Evolutionary conservation across 257 asterid genomes (phyloP).

Genomic region (Gentiana straminea): DNA sequence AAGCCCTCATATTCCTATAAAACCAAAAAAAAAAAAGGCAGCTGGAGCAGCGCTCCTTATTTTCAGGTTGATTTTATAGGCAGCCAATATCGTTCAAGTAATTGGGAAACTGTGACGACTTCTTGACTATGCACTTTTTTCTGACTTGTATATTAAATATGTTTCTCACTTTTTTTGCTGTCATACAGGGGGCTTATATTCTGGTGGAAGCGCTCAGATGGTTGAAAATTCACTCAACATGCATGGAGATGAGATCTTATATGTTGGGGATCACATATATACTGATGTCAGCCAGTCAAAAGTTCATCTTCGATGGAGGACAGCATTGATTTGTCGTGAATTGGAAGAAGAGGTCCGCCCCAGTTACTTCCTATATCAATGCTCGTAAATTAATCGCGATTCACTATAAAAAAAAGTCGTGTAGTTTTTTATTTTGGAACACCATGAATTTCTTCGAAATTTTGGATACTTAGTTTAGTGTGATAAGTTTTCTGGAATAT

Average conservation of each 20-base stretch:
- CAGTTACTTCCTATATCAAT: slow-evolving; percentile 6
- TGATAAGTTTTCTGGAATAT: background rate
- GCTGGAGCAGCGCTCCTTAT: no score
- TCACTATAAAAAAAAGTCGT: background rate
- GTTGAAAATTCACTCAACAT: slow-evolving; percentile 70
- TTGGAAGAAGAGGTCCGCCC: slow-evolving; percentile 71
- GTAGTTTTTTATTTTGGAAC: background rate
- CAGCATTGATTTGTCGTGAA: slow-evolving; percentile 88
- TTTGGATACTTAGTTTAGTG: background rate
- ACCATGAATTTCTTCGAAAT: background rate
- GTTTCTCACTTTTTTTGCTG: background rate
- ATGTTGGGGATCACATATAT: slow-evolving; percentile 89
- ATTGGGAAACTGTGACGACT: background rate
- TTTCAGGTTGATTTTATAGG: background rate
- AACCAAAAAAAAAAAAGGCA: no score
- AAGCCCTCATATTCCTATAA: no score
- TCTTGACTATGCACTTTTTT: background rate
- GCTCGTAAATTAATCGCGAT: slow-evolving; percentile 2
- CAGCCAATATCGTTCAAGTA: background rate
- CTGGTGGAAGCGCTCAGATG: slow-evolving; percentile 97
- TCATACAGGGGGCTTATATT: slow-evolving; percentile 59
- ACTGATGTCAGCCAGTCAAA: slow-evolving; percentile 92
- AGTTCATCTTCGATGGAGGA: slow-evolving; percentile 90
- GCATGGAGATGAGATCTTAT: slow-evolving; percentile 85
- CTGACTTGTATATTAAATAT: background rate